Evolutionary conservation across 129 eudicot species (phyloP), one percentile per base, ranked within the genome.

Genomic region (Tanacetum coccineum): DNA sequence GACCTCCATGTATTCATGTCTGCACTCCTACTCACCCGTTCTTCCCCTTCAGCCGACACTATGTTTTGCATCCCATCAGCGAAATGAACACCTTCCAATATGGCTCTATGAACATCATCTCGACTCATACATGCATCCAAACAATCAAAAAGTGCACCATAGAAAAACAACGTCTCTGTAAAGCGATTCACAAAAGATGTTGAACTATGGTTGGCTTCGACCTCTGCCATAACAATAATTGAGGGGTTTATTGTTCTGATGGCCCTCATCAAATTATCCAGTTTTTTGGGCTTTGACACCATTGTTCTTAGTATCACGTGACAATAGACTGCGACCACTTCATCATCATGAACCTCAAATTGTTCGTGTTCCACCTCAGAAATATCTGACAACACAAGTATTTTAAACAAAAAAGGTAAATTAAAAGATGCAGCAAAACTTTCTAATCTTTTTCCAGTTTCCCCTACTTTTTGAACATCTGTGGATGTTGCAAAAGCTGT

Each of bases 181-280:
- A 84, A 87, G 13, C 87, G 74, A 57, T 76, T 81, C 18, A 84
- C 84, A 61, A 87, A 87, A 36, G 76, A 56, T 13, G 83, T 82
- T 3, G 95, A 87, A 30, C 72, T 87, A 72, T 79, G 87, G 57
- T 74, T 81, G 12, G 85, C 87, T 61, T 87, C 95, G 13, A 84
- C 78, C 74, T 87, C 90, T 1, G 62, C 52, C 61, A 87, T 81
- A 44, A 84, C 84, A 66, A 87, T 25, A 9, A 87, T 45, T 10
- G 62, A 46, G 9, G 95, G 90, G 21, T 75, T 81, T 40, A 87
- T 71, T 58, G 3, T 64, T 65, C 62, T 61, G n/a, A 79, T 75
- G 1, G 82, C 70, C 63, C 67, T 77, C 81, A 87, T 79, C 14
- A 84, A 30, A 11, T 55, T 77, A 3, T 81, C 86, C 50, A 87